Evolutionary conservation across 169 alveolate species (phyloP), one percentile per base, ranked within the genome.

Genomic region (Miamiensis avidus): DNA sequence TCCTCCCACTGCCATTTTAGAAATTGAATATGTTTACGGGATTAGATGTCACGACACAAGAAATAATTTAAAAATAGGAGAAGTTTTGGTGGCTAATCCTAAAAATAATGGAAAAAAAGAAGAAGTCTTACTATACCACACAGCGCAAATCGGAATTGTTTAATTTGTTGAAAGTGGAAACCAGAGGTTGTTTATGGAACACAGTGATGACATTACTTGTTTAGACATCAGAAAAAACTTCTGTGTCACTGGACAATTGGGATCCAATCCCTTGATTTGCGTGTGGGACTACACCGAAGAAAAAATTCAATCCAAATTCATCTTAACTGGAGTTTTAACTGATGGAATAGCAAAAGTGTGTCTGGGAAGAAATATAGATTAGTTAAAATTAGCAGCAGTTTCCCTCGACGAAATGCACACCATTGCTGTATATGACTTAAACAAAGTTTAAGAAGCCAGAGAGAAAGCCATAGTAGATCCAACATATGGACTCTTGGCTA

Each of bases 21-120:
- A 49, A 11, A 49, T 49, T 49, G 69, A 96, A 78, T 94, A 94
- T 91, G 90, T 96, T 0, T 94, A 95, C 90, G 98, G 98, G 0
- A 94, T 94, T 87, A 82, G 98, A 78, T 96, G 98, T 76, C 98
- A 96, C 84, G 98, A 96, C 90, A 94, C 95, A 0, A 87, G 98
- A 84, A 96, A 96, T 87, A 96, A 96, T 88, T 88, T 96, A 76
- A 84, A 96, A 77, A 90, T 89, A 79, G 86, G 84, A 30, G 69
- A 32, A 11, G 72, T 49, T 11, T 11, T 11, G 20, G 69, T 49
- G 20, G 69, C 4, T 11, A 49, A 49, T 49, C 69, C 69, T 49
- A 11, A 49, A 4, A 49, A 49, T 49, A 20, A 4, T 49, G 26
- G 20, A 4, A 49, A 49, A 49, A 11, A 11, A 49, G 69, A 49